Evolutionary conservation across 2,329 filamentous ascomycete genomes (phyloP).

Genomic region (Lasiodiplodia sp.): DNA sequence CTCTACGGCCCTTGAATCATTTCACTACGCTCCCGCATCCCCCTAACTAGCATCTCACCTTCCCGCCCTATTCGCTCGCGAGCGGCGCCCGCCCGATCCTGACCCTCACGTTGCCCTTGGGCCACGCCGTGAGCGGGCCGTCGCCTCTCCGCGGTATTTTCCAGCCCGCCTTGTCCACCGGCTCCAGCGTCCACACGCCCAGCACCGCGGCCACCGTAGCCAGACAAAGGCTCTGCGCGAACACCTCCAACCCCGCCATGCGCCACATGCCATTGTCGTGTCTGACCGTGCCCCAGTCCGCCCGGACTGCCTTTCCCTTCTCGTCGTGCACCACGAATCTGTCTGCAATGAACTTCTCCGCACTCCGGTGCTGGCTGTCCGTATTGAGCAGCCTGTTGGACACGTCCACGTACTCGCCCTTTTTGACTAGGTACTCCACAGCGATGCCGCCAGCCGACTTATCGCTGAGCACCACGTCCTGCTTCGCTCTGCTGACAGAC

Average conservation of each 20-base stretch:
- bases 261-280: constrained; percentile 30
- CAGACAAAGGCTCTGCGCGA: constrained; percentile 59
- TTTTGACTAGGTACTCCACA: constrained; percentile 40
- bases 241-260: constrained; percentile 48
- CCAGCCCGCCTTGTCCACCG: constrained; percentile 53
- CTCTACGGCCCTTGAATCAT: constrained; percentile 26
- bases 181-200: constrained; percentile 63
- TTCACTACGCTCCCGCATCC: constrained; percentile 14
- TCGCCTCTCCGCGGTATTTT: constrained; percentile 57
- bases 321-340: constrained; percentile 42
- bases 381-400: constrained; percentile 48
- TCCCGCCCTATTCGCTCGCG: constrained; percentile 18
- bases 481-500: constrained; percentile 44
- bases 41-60: neutral
- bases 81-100: constrained; percentile 55
- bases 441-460: constrained; percentile 34
- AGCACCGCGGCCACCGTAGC: constrained; percentile 61
- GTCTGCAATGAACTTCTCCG: constrained; percentile 33
- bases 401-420: constrained; percentile 46
- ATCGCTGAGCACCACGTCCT: constrained; percentile 46
- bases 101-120: constrained; percentile 61
- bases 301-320: constrained; percentile 36
- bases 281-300: constrained; percentile 26
- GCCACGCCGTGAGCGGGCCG: constrained; percentile 58
- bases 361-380: constrained; percentile 33